Percentiles rank a stretch among this genome's conserved stretches.
Conservation (phyloP, 108 stramenopile genomes). For the Seminavis robusta region DNA sequence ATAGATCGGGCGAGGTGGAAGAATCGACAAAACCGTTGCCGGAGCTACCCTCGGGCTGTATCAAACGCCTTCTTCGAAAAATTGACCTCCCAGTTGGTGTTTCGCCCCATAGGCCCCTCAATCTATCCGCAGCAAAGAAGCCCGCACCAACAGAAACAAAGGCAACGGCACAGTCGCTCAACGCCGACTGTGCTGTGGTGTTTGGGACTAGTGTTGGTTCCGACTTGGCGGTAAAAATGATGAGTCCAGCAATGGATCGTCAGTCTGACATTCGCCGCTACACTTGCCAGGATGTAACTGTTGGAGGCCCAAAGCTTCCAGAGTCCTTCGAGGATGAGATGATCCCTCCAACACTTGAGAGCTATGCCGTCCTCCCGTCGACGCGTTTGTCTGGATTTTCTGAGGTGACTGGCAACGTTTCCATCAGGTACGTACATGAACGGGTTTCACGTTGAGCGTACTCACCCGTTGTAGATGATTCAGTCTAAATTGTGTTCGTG, state of each 20-base stretch:
- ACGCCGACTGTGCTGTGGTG: conserved; percentile 73
- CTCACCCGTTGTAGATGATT: too few relatives aligned
- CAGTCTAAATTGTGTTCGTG: conserved; percentile 2
- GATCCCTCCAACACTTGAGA: conserved; percentile 68
- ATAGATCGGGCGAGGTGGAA: too few relatives aligned
- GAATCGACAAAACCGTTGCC: conserved; percentile 20
- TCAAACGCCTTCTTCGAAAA: conserved; percentile 60
- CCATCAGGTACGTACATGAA: too few relatives aligned
- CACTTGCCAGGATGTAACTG: conserved; percentile 38
- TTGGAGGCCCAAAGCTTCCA: conserved; percentile 3
- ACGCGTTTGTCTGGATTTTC: conserved; percentile 35
- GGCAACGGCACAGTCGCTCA: conserved; percentile 1
- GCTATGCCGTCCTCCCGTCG: conserved; percentile 58
- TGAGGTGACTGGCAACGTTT: too few relatives aligned
- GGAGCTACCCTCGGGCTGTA: conserved; percentile 43
- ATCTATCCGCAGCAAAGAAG: not conserved
- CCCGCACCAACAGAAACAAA: not conserved
- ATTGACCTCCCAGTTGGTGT: conserved; percentile 69
- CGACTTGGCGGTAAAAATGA: conserved; percentile 21
- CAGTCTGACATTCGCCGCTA: conserved; percentile 50
- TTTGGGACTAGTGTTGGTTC: conserved; percentile 46
- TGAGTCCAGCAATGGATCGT: conserved; percentile 27
- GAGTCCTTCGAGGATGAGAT: conserved; percentile 22
- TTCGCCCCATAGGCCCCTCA: conserved; percentile 63
- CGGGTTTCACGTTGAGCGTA: too few relatives aligned